phyloP scores from a whole-genome alignment of 345 rosid species.

The Draba incana region DNA sequence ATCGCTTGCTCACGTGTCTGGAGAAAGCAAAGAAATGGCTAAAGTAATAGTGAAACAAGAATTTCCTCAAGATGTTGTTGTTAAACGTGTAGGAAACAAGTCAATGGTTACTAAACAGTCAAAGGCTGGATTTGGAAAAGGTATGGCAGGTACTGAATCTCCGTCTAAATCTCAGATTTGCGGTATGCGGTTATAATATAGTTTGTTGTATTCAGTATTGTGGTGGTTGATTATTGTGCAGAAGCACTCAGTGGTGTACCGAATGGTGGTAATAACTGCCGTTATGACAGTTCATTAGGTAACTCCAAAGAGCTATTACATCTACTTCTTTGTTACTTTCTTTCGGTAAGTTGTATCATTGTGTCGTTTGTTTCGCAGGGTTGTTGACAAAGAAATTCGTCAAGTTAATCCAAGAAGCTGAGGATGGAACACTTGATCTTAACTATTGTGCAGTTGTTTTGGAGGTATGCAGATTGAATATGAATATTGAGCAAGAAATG shows the following conservation, averaged over 20 bases:
- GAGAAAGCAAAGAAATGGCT: slow-evolving; percentile 33
- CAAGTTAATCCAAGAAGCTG: slow-evolving; percentile 62
- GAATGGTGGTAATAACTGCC: slow-evolving; percentile 52
- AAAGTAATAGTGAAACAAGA: slow-evolving; percentile 39
- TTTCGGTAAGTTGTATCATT: neutral
- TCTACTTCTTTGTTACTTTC: neutral
- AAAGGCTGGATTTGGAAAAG: slow-evolving; percentile 31
- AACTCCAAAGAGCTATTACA: slow-evolving; percentile 12
- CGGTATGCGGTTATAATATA: neutral
- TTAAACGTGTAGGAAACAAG: slow-evolving; percentile 44
- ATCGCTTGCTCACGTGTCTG: slow-evolving; percentile 30
- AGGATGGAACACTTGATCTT: slow-evolving; percentile 82
- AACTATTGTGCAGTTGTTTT: slow-evolving; percentile 66
- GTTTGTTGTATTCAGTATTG: slow-evolving; percentile 18
- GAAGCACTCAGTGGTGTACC: slow-evolving; percentile 47
- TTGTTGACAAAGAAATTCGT: slow-evolving; percentile 72
- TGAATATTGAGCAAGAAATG: neutral
- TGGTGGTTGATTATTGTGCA: slow-evolving; percentile 34
- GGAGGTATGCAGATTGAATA: slow-evolving; percentile 53
- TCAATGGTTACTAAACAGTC: slow-evolving; percentile 46
- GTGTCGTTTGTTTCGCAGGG: slow-evolving; percentile 44
- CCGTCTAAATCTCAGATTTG: neutral
- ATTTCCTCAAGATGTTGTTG: slow-evolving; percentile 35
- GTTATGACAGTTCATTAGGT: slow-evolving; percentile 80
- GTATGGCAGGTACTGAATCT: slow-evolving; percentile 46